Evolutionary conservation across 2,329 filamentous ascomycete genomes (phyloP).

Genomic region (Metarhizium rileyi): DNA sequence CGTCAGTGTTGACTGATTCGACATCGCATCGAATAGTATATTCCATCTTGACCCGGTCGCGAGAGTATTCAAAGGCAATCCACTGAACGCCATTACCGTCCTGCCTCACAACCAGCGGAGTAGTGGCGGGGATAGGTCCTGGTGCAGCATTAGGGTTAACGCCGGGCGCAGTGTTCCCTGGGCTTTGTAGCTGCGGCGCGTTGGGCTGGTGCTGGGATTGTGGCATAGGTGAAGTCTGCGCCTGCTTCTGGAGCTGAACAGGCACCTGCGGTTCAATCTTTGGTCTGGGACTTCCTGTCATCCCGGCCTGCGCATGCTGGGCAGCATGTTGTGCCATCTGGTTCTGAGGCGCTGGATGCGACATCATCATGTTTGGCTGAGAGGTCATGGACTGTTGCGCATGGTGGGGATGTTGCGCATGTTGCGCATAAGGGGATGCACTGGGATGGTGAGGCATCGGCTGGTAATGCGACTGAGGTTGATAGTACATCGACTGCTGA

Average conservation of each 20-base stretch:
- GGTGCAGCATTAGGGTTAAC: constrained; percentile 87
- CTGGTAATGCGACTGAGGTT: constrained; percentile 50
- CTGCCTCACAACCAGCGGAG: constrained; percentile 85
- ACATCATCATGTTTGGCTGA: constrained; percentile 58
- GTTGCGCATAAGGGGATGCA: constrained; percentile 52
- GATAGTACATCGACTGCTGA: constrained; percentile 72
- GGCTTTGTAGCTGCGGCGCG: constrained; percentile 29
- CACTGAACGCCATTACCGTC: constrained; percentile 96
- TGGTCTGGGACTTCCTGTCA: constrained; percentile 51
- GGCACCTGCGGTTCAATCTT: constrained; percentile 56
- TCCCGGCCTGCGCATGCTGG: constrained; percentile 43
- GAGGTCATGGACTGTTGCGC: constrained; percentile 46
- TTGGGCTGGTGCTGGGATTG: constrained; percentile 27
- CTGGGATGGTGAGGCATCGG: constrained; percentile 55
- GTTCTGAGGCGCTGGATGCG: constrained; percentile 46
- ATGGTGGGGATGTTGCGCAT: constrained; percentile 34
- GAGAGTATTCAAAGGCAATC: constrained; percentile 97
- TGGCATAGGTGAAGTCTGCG: constrained; percentile 33
- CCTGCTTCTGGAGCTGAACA: constrained; percentile 48
- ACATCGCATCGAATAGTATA: constrained; percentile 98
- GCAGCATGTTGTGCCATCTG: constrained; percentile 50
- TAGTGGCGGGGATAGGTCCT: constrained; percentile 92
- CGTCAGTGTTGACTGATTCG: constrained; percentile 88
- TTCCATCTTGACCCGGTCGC: constrained; percentile 97
- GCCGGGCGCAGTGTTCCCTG: constrained; percentile 31